These are phyloP conservation scores for Leptodermis oblonga DNA, from an alignment of 257 asterid species.

Conservation along the genomic window DNA sequence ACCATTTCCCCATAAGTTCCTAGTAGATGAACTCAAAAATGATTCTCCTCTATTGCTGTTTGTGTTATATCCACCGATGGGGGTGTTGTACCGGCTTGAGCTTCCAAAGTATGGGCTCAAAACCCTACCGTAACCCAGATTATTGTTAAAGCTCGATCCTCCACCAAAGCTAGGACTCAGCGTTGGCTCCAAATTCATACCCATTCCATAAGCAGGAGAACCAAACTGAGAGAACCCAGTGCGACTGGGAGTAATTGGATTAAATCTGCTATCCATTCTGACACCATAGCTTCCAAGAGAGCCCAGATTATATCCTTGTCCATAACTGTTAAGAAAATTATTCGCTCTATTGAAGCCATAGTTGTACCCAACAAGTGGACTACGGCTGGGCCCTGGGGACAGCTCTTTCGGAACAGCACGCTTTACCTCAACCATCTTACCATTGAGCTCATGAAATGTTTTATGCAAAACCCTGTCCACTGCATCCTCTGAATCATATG, in stretches of 20 bases:
- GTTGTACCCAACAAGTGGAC: constrained; percentile 57
- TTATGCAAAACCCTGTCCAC: constrained; percentile 69
- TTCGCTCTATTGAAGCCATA: constrained; percentile 54
- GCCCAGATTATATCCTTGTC: constrained; percentile 52
- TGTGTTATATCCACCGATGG: constrained; percentile 65
- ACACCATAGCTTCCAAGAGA: constrained; percentile 60
- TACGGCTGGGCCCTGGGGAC: constrained; percentile 62
- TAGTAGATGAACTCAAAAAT: constrained; percentile 40
- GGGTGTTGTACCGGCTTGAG: constrained; percentile 55
- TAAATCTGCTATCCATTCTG: constrained; percentile 67
- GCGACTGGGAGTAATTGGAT: constrained; percentile 49
- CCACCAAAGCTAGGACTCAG: constrained; percentile 53
- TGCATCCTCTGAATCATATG: constrained; percentile 76
- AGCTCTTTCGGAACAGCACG: constrained; percentile 79
- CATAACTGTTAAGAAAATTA: constrained; percentile 49
- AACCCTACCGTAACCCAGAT: constrained; percentile 58
- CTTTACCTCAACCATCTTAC: constrained; percentile 80
- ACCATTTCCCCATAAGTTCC: constrained; percentile 69
- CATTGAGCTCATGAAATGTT: constrained; percentile 72
- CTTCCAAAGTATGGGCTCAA: constrained; percentile 54
- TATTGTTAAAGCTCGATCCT: constrained; percentile 52
- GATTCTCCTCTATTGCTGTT: constrained; percentile 52
- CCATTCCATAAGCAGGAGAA: constrained; percentile 54
- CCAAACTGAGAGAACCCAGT: constrained; percentile 54
- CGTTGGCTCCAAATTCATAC: constrained; percentile 62